Evolutionary conservation across 768 basidiomycete genomes (phyloP), one percentile per base, ranked within the genome.

Genomic region (Suillus discolor): DNA sequence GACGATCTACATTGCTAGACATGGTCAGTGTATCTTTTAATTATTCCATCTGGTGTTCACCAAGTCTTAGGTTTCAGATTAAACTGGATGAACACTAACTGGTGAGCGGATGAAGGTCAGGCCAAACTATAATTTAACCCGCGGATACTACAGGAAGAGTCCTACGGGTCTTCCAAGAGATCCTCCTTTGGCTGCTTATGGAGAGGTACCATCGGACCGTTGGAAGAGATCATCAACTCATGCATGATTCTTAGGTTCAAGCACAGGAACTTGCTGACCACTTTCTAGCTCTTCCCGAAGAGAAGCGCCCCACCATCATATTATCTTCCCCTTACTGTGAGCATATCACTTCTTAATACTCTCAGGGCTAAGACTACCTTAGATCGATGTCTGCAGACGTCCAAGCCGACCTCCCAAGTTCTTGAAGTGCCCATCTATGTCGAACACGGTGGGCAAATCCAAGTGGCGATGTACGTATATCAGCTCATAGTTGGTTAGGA

Each of bases 381-480:
- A 94, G 92, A 95, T 78, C 90, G 94, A n/a, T 95, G 94, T 74
- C 79, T 95, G 28, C 93, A 96, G 73, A 96, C 94, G 0, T 78
- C 89, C 1, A 80, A 83, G 39, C 93, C 94, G 2, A 78, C 83
- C 3, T 85, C 94, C 18, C 74, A 79, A 45, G 84, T 85, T 0
- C 81, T 95, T 23, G 78, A 80, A 16, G 67, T 94, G 4, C 92
- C 93, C 1, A 84, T 95, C 61, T 90, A 85, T 67, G 84, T 91
- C 16, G 94, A 96, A 70, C 93, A 94, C 69, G 94, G 93, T 87
- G 28, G 41, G 59, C 28, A 42, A 42, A 42, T 39, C 59, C 62
- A 55, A 57, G 42, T 34, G 15, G 49, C 44, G 18, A 12, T 25
- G 13, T 54, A 23, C 25, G 13, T 49, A 23, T 31, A 38, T 59